phyloP scores from a whole-genome alignment of 2,329 filamentous ascomycete species.

The Exophiala aquamarina region DNA sequence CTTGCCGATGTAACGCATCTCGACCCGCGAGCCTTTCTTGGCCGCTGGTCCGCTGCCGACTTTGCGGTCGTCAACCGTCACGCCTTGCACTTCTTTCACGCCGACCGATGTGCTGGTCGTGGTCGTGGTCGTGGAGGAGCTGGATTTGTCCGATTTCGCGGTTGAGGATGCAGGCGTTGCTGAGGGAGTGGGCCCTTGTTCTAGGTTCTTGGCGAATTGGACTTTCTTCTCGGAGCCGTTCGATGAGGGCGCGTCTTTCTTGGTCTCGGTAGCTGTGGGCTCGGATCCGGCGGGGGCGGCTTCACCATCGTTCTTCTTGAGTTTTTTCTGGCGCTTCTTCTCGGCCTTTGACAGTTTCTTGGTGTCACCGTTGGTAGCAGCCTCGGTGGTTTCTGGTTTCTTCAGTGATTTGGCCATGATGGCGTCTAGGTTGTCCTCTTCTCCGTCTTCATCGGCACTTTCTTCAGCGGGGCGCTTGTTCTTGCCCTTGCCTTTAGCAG shows the following conservation, averaged over 20 bases:
- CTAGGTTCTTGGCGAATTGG: constrained; percentile 97
- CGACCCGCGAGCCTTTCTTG: constrained; percentile 86
- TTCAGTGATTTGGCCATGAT: constrained; percentile 74
- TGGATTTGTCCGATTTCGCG: constrained; percentile 33
- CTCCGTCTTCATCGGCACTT: constrained; percentile 55
- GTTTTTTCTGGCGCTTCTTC: constrained; percentile 95
- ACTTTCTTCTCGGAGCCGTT: constrained; percentile 72
- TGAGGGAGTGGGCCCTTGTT: constrained; percentile 87
- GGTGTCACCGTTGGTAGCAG: constrained; percentile 56
- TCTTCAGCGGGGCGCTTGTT: constrained; percentile 89
- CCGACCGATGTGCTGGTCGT: constrained; percentile 57
- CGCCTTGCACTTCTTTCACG: constrained; percentile 79
- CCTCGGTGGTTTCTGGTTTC: constrained; percentile 42
- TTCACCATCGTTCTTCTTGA: constrained; percentile 97
- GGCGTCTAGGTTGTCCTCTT: constrained; percentile 67
- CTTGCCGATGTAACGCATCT: constrained; percentile 98
- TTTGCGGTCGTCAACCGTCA: constrained; percentile 95
- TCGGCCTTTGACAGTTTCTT: constrained; percentile 90
- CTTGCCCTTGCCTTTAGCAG: constrained; percentile 63
- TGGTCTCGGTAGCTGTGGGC: constrained; percentile 54
- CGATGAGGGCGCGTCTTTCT: constrained; percentile 35
- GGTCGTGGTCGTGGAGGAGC: constrained; percentile 43
- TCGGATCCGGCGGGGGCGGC: constrained; percentile 53
- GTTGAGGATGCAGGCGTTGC: constrained; percentile 39
- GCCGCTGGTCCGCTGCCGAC: constrained; percentile 77